Base-by-base conservation (phyloP, 345 rosid species). In the Iberis pinnata region DNA sequence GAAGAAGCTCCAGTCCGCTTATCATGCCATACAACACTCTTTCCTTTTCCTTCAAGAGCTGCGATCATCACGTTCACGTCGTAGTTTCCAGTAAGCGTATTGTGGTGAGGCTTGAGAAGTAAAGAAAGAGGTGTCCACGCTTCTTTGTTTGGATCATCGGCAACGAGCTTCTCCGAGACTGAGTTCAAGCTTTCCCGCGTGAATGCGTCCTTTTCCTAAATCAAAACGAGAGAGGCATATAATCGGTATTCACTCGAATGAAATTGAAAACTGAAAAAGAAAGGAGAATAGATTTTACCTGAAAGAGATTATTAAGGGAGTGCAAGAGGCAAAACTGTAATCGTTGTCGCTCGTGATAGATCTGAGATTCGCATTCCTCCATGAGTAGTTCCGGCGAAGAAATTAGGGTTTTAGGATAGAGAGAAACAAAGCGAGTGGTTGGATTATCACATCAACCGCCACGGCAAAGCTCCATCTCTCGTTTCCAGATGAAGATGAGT, bases 281-380 rank as follows among this genome's bases (percentile, higher is more conserved):
- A 10, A 8, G 9, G 20, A 33, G 17, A 31, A 25, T 38, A 17
- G 38, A 53, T 29, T n/a, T 58, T 32, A 85, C 98, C 96, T 88
- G 96, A 66, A 88, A 88, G 64, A 92, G 88, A 71, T 80, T 92
- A 80, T 85, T 88, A 60, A 92, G 96, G 8, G 84, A 61, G 74
- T 92, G 96, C 9, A 88, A 58, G 63, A 88, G 90, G 70, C 96
- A 88, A 46, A 81, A 81, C 20, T 92, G 96, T 8, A 92, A 60
- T 54, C 80, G 76, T 65, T 92, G 96, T 53, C 68, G 80, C 65
- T 88, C 96, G 69, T 88, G 98, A 64, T 78, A 88, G 42, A 92
- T 68, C 52, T 45, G 29, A 1, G 81, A 53, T 60, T 70, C 69
- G 52, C 88, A 72, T 84, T 6, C 59, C 45, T 9, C 38, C n/a